These are phyloP conservation scores for Fusarium sp. DNA, from an alignment of 2,329 filamentous ascomycete species.

Conservation along the genomic window DNA sequence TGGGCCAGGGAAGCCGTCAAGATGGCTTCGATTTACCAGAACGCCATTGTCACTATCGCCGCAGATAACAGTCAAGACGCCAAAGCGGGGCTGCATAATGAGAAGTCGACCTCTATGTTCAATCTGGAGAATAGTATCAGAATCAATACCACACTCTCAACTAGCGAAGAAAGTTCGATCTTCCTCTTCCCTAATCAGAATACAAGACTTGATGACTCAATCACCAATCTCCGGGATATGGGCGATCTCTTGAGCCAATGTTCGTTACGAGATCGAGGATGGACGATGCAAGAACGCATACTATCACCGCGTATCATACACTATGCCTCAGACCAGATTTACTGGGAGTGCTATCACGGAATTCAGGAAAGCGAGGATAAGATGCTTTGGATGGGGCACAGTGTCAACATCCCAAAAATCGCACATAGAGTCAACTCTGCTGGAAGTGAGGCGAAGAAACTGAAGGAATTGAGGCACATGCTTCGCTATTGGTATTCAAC, in stretches of 20 bases:
- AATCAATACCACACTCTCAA: not conserved
- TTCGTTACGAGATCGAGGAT: slow-evolving; percentile 1
- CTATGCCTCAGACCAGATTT: slow-evolving; percentile 12
- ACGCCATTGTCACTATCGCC: slow-evolving; percentile 6
- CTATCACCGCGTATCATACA: not conserved
- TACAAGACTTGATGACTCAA: not conserved
- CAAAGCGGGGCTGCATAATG: not conserved
- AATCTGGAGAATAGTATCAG: not conserved
- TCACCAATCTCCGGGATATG: not conserved
- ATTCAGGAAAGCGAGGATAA: slow-evolving; percentile 12
- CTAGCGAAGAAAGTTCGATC: not conserved
- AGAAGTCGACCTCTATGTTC: not conserved
- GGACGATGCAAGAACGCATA: slow-evolving; percentile 17
- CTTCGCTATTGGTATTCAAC: slow-evolving; percentile 15
- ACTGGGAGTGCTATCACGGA: slow-evolving; percentile 10
- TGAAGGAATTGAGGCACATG: not conserved
- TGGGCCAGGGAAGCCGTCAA: slow-evolving; percentile 18
- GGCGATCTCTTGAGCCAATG: not conserved
- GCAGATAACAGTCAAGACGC: slow-evolving; percentile 5
- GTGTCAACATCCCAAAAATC: not conserved
- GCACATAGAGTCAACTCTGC: not conserved
- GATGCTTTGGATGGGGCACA: not conserved
- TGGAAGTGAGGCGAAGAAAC: accelerated
- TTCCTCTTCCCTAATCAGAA: not conserved
- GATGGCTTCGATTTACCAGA: slow-evolving; percentile 17